Base-by-base conservation (phyloP, 2,329 filamentous ascomycete species). In the Nakataea oryzae region DNA sequence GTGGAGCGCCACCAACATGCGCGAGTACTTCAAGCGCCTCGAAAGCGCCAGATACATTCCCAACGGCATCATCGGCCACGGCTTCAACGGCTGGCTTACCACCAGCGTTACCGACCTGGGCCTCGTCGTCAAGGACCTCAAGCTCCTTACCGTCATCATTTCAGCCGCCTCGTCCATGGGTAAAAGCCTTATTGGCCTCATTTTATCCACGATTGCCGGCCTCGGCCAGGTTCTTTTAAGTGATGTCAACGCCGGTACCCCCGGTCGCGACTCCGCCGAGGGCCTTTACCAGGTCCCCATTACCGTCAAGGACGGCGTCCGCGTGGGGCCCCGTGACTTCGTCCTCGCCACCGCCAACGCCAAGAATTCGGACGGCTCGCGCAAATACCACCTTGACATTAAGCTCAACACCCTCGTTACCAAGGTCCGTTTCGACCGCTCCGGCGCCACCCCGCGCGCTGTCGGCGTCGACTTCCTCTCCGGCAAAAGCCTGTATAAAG, bases 271-370 rank as follows among this genome's bases (percentile, higher is more conserved):
- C 67, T 70, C 70, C 26, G 67, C 71, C 3, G 74, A 77, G 30
- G 79, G 76, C 1, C 73, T 82, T 47, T 86, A 81, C 69, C 83
- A 87, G 66, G 79, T 88, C 5, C 85, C 86, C 3, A 69, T 87
- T 30, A 76, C 78, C 1, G 80, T 81, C 64, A 73, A 77, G n/a
- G 69, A 77, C n/a, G 76, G 71, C 57, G 75, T 77, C 54, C 82
- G 85, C 32, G 81, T 75, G 57, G 81, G 83, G 17, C 74, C 82
- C 3, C 79, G 83, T 32, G 81, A 86, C 62, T 81, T 85, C 60
- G 73, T 88, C 59, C 60, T 68, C 30, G 54, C 66, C 3, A 71
- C 70, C 0, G 68, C 66, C 11, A 65, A 66, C 27, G 74, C 74
- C 54, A 66, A 58, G 6, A 67, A 73, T 66, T 62, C 69, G 68